These are phyloP conservation scores for Termitomyces sp. DNA, from an alignment of 768 basidiomycete species.

Conservation along the genomic window DNA sequence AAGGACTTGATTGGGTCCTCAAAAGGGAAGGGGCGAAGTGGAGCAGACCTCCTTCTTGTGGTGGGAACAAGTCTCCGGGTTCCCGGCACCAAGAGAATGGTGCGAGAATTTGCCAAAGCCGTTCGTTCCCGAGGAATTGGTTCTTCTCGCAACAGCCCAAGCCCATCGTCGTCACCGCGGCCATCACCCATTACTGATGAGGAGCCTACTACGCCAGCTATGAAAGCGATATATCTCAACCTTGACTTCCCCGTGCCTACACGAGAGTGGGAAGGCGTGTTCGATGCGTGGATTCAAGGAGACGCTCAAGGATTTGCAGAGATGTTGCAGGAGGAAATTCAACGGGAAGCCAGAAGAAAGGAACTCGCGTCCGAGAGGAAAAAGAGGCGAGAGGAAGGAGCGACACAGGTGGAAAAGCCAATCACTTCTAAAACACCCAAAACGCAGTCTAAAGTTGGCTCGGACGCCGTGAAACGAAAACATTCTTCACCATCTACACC, in stretches of 20 bases:
- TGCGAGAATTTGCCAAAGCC: conserved; percentile 81
- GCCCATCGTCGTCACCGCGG: conserved; percentile 46
- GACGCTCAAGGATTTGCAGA: conserved; percentile 79
- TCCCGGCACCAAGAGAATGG: conserved; percentile 88
- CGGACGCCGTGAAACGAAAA: conserved; percentile 10
- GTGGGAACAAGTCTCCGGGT: conserved; percentile 88
- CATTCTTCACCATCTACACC: conserved; percentile 1
- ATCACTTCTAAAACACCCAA: neutral
- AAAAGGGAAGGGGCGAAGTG: conserved; percentile 60
- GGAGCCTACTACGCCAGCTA: conserved; percentile 43
- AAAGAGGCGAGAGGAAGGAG: conserved; percentile 49
- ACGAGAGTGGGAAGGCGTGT: conserved; percentile 85
- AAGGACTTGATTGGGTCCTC: conserved; percentile 72
- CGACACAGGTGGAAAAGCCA: conserved; percentile 11
- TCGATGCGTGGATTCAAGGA: conserved; percentile 86
- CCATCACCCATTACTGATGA: conserved; percentile 40
- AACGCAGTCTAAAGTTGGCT: neutral
- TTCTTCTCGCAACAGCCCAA: conserved; percentile 27
- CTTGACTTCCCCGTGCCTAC: conserved; percentile 82
- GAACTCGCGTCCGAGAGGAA: conserved; percentile 52
- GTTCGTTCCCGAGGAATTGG: conserved; percentile 47
- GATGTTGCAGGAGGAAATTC: conserved; percentile 52
- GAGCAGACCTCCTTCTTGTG: conserved; percentile 82
- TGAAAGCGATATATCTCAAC: conserved; percentile 79
- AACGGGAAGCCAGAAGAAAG: conserved; percentile 48